Evolutionary conservation across 2,329 filamentous ascomycete species (phyloP), one percentile per base, ranked within the genome.

Genomic region (Polytolypa hystricis): DNA sequence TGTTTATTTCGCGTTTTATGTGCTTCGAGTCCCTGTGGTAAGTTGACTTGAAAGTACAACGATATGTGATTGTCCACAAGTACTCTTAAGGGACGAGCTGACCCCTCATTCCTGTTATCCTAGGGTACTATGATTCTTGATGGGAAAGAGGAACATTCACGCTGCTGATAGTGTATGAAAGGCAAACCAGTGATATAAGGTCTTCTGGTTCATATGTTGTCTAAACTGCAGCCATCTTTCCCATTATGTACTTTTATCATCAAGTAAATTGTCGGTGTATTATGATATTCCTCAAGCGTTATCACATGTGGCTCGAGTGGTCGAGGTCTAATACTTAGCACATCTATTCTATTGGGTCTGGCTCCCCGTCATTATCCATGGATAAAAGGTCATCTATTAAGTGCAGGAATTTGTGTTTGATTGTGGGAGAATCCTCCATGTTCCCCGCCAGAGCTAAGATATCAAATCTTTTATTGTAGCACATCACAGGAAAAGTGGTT

Each of bases 201-300:
- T 40, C 38, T 19, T 32, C 27, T 10, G 38, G 33, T n/a, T 25
- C 21, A n/a, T 16, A 10, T 28, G 33, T n/a, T 18, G 38, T 25
- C 28, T 36, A 27, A 14, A 37, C 21, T 27, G 38, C 27, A 32
- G 38, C 36, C 12, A 40, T 21, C 23, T 37, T 27, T n/a, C 12
- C 33, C 38, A 31, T 37, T 30, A 23, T 17, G 15, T 10, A 29
- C 38, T 27, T 18, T 37, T 26, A 40, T 30, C 15, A 23, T 40
- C 14, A 40, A 37, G 11, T 32, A 19, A 32, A 37, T 36, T 31
- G 28, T 16, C 14, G 33, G 33, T 18, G 33, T 32, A 11, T 10
- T 36, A 33, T 40, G 32, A 37, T 40, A 40, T 40, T 40, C 38
- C 38, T 40, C 27, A n/a, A 40, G 27, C 12, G 32, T 32, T 36